Evolutionary conservation across 1,284 basidiomycete species (phyloP), one percentile per base, ranked within the genome.

Genomic region (Chalciporus sp.): DNA sequence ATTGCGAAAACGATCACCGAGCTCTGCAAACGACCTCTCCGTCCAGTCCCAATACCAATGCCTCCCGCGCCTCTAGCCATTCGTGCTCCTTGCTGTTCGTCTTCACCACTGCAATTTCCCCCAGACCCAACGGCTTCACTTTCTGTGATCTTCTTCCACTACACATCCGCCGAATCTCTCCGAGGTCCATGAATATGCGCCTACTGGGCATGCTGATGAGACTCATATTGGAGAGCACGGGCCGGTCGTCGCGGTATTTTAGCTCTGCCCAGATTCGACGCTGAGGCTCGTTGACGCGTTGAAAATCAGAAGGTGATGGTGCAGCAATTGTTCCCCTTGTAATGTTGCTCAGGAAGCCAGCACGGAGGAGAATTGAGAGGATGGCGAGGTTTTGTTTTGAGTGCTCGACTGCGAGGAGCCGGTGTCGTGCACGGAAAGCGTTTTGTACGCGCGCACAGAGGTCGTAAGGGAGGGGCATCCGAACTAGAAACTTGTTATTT

Each of bases 361-460:
- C 77, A 43, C 91, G 90, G 52, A 95, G 83, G 60, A 96, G 88
- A 62, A 95, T 92, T 61, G 86, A 85, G 59, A 92, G 81, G 59
- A 94, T 88, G 55, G 85, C 90, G 50, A 91, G 79, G 63, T 94
- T 93, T 73, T 94, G 92, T 41, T 83, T 88, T 39, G 83, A 89
- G 65, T 94, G 91, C 27, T 84, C 77, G 55, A 95, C 82, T 16
- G 86, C 81, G 50, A 95, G 77, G 59, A 78, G 79, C 42, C 81
- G 80, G 69, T 93, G 86, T 16, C 93, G 84, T 1, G 91, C 89
- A 16, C 90, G 85, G 66, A 94, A 94, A 11, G 92, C 91, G 64
- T 95, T 95, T 76, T 94, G 91, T 29, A 95, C 69, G 60, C 85
- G 88, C 16, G 92, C 84, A 65, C 92, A 94, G 62, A 95, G 83